Percentiles rank a stretch among this genome's conserved stretches.
Conservation (phyloP, 2,329 filamentous ascomycete genomes). For the Colletotrichum scovillei region DNA sequence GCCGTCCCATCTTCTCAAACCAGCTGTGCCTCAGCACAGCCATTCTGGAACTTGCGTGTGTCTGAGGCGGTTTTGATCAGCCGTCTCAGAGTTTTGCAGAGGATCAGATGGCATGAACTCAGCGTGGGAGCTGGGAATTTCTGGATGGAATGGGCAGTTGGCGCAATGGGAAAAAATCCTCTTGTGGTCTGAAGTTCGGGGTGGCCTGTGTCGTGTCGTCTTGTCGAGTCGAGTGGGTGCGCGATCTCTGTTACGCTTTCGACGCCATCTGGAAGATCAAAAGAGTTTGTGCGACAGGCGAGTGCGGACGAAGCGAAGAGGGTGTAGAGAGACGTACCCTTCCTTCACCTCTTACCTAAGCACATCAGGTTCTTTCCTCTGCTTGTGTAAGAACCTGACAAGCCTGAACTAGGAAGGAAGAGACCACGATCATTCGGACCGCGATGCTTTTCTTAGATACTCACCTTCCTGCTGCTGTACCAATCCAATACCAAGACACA, state of each 20-base stretch:
- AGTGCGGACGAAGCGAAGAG: background rate
- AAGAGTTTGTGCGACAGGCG: constrained; percentile 28
- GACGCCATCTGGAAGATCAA: constrained; percentile 32
- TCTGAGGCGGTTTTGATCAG: constrained; percentile 38
- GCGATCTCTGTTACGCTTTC: constrained; percentile 26
- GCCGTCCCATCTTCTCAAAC: constrained; percentile 41
- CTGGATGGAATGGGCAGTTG: too few relatives aligned
- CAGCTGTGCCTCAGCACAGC: constrained; percentile 43
- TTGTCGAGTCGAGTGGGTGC: background rate
- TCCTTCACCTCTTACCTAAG: background rate
- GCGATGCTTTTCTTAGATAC: constrained; percentile 7
- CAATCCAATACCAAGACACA: background rate
- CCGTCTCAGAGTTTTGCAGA: constrained; percentile 39
- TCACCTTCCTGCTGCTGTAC: background rate
- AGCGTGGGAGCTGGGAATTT: background rate
- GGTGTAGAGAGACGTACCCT: background rate
- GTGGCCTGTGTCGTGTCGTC: constrained; percentile 20
- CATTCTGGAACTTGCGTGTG: constrained; percentile 34
- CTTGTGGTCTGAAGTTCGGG: constrained; percentile 17
- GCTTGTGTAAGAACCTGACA: too few relatives aligned
- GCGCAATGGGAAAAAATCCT: background rate
- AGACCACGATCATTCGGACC: background rate
- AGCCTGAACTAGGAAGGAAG: background rate
- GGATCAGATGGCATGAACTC: constrained; percentile 36
- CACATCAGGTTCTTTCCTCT: too few relatives aligned